Percentiles rank a stretch among this genome's conserved stretches.
Evolutionary conservation across 179 eudicot genomes (phyloP).

Genomic region (Corrigiola litoralis): DNA sequence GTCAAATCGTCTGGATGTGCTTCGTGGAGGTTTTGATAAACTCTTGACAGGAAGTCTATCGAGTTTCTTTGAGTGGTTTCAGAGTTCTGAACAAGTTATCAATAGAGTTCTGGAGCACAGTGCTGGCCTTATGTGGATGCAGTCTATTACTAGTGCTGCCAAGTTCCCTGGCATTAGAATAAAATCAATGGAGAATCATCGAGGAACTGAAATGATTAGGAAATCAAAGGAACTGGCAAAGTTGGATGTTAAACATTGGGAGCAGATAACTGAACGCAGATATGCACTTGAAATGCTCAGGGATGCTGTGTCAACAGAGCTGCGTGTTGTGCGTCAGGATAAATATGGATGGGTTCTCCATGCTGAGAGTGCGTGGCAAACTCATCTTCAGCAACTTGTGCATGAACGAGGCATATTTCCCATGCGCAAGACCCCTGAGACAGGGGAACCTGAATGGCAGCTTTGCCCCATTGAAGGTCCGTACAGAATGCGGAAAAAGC

Average conservation of each 20-base stretch:
- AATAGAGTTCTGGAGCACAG: constrained; percentile 87
- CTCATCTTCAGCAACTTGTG: constrained; percentile 92
- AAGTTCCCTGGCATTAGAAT: constrained; percentile 95
- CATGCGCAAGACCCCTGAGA: constrained; percentile 37
- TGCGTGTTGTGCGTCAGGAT: constrained; percentile 95
- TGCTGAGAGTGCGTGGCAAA: constrained; percentile 98
- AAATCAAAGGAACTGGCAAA: constrained; percentile 64
- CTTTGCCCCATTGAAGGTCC: constrained; percentile 99
- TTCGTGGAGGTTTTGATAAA: constrained; percentile 94
- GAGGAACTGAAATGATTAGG: constrained; percentile 75
- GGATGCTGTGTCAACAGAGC: constrained; percentile 85
- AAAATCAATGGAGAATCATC: constrained; percentile 91
- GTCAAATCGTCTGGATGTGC: constrained; percentile 66
- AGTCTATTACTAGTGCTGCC: constrained; percentile 75
- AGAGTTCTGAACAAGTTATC: constrained; percentile 59
- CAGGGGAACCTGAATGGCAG: constrained; percentile 75
- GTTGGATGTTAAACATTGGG: constrained; percentile 74
- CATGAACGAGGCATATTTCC: constrained; percentile 97
- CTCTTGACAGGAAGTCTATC: constrained; percentile 72
- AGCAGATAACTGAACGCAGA: constrained; percentile 84
- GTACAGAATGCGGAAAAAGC: constrained; percentile 94
- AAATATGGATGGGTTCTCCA: constrained; percentile 99
- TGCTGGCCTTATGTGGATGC: constrained; percentile 96
- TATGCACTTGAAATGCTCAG: constrained; percentile 85
- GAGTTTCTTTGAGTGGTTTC: constrained; percentile 80